Evolutionary conservation across 192 early-diverging fungal genomes (phyloP).

Genomic region (Chytriomyces sp.): DNA sequence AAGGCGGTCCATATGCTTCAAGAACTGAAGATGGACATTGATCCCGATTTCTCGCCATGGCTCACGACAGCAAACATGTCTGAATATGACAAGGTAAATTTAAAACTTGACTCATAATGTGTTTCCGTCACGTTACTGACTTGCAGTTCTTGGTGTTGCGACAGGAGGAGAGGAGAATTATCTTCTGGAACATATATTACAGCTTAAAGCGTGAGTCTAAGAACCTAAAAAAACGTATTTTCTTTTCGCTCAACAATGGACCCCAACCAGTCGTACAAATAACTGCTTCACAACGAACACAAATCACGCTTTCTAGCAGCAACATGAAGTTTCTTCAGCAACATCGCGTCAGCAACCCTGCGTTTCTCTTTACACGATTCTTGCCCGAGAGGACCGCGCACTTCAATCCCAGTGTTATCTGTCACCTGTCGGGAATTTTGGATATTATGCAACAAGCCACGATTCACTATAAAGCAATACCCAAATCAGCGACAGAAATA

Average conservation of each 20-base stretch:
- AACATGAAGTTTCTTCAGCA: not conserved
- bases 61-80: not conserved
- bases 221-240: too few species aligned
- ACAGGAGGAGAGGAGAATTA: not conserved
- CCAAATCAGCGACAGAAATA: not conserved
- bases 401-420: not conserved
- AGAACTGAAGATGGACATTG: not conserved
- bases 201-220: not conserved
- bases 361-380: not conserved
- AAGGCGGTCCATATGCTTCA: not conserved
- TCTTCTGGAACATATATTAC: not conserved
- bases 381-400: not conserved
- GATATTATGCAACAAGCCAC: not conserved
- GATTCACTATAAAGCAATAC: not conserved
- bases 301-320: not conserved
- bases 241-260: too few species aligned
- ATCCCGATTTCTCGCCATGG: conserved; percentile 7
- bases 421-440: not conserved
- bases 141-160: too few species aligned
- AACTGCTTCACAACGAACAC: not conserved
- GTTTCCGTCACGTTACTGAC: too few species aligned
- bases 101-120: too few species aligned
- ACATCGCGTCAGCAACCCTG: not conserved
- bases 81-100: not conserved
- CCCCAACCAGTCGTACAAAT: not conserved